phyloP scores from a whole-genome alignment of 2,329 filamentous ascomycete genomes.

The Fusarium chlamydosporum region DNA sequence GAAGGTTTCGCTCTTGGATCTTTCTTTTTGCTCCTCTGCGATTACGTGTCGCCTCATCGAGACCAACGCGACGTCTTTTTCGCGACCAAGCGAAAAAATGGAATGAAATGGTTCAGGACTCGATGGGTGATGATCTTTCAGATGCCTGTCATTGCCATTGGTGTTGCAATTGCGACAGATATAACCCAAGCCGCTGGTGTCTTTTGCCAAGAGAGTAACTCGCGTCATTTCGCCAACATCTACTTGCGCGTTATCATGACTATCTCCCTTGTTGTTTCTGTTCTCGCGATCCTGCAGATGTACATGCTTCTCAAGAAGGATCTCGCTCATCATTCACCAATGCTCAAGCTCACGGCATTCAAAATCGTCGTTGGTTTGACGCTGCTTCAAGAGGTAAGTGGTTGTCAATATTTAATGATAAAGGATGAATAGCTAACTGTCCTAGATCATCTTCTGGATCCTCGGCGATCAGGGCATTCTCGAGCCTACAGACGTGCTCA shows the following conservation, averaged over 20 bases:
- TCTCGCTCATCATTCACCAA: slow-evolving; percentile 38
- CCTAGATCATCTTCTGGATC: slow-evolving; percentile 37
- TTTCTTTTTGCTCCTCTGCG: slow-evolving; percentile 45
- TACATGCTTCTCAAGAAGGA: slow-evolving; percentile 37
- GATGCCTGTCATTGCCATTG: slow-evolving; percentile 37
- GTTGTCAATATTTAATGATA: fast-evolving
- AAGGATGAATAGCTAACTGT: background rate
- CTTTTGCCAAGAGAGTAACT: slow-evolving; percentile 36
- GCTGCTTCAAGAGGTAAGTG: slow-evolving; percentile 39
- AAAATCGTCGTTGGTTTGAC: slow-evolving; percentile 40
- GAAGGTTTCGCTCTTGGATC: slow-evolving; percentile 41
- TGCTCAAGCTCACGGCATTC: slow-evolving; percentile 44
- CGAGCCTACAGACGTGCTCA: slow-evolving; percentile 33
- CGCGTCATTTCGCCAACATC: slow-evolving; percentile 36
- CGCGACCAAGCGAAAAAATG: slow-evolving; percentile 39
- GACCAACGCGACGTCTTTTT: slow-evolving; percentile 43
- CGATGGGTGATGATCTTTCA: slow-evolving; percentile 48
- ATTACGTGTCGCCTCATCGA: slow-evolving; percentile 41
- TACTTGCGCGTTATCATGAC: slow-evolving; percentile 21
- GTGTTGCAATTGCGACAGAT: slow-evolving; percentile 29
- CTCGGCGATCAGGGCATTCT: slow-evolving; percentile 32
- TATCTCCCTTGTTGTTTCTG: slow-evolving; percentile 30
- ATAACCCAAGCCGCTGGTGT: slow-evolving; percentile 37
- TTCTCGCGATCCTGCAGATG: slow-evolving; percentile 37
- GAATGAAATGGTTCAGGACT: slow-evolving; percentile 43